Evolutionary conservation across 2,329 filamentous ascomycete species (phyloP).

Genomic region (Emmonsiellopsis sp.): DNA sequence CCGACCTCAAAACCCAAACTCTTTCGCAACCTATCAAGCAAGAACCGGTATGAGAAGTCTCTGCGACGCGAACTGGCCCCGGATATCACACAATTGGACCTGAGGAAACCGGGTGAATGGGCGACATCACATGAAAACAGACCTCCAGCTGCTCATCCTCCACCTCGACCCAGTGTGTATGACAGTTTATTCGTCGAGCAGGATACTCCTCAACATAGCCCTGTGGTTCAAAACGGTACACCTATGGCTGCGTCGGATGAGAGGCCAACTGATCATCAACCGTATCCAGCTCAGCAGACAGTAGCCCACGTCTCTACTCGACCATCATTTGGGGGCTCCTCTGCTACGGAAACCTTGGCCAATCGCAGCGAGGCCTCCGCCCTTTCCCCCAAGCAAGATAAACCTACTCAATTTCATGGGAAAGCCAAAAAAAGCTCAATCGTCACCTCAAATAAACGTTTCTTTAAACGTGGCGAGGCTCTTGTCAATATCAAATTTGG

Average conservation of each 20-base stretch:
- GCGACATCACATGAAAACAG: background rate
- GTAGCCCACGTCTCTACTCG: too few species aligned
- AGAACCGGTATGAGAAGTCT: constrained; percentile 23
- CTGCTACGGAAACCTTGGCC: background rate
- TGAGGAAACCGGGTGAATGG: constrained; percentile 28
- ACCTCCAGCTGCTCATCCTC: background rate
- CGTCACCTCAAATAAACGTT: background rate
- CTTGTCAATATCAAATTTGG: constrained; percentile 23
- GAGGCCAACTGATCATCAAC: background rate
- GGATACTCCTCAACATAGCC: constrained; percentile 5
- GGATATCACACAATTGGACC: constrained; percentile 25
- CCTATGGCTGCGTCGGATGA: background rate
- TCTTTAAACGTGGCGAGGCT: constrained; percentile 18
- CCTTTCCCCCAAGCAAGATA: background rate
- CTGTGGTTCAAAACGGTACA: background rate
- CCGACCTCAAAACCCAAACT: background rate
- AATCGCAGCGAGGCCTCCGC: background rate
- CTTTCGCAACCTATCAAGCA: constrained; percentile 18
- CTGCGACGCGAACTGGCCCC: constrained; percentile 25
- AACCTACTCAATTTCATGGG: background rate
- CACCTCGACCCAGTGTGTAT: background rate
- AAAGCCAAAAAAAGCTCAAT: background rate
- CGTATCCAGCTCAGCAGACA: background rate
- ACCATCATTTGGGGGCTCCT: background rate
- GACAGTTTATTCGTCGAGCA: constrained; percentile 15